Conservation (phyloP, 225 moss, liverwort and hornwort genomes). For the Antitrichia curtipendula region DNA sequence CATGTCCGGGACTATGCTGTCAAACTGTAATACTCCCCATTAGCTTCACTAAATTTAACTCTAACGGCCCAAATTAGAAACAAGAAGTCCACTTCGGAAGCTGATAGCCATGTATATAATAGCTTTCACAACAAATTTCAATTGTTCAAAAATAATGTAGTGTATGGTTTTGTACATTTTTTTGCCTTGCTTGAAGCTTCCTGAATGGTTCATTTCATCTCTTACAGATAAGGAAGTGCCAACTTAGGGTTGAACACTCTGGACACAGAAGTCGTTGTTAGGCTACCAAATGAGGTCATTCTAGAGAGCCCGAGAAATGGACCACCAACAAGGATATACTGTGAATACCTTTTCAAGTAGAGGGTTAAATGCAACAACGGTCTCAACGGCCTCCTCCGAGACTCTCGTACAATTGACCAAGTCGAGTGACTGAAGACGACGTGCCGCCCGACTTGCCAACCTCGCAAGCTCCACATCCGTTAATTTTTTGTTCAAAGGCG, state of each 20-base stretch:
- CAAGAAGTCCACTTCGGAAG: neutral
- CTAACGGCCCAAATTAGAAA: neutral
- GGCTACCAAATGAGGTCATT: neutral
- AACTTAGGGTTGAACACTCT: neutral
- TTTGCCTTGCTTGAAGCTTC: neutral
- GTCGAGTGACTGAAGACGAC: conserved; percentile 34
- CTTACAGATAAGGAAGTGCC: neutral
- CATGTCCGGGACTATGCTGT: neutral
- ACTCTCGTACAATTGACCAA: conserved; percentile 25
- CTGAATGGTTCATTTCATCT: neutral
- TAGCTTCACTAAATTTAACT: neutral
- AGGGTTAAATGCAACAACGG: conserved; percentile 34
- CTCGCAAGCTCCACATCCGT: conserved; percentile 31
- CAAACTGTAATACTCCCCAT: neutral
- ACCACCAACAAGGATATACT: neutral
- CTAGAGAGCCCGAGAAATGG: neutral
- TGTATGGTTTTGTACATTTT: neutral
- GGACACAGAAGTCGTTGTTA: neutral
- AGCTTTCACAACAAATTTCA: neutral
- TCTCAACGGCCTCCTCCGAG: conserved; percentile 19
- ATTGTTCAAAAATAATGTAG: neutral
- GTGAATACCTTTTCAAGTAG: conserved; percentile 46
- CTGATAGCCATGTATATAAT: neutral
- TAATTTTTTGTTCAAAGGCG: conserved; percentile 31
- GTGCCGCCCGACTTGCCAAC: conserved; percentile 32